A percentile compares a stretch with the other conserved stretches of the same genome.
These are phyloP conservation scores for Akebia trifoliata DNA, from an alignment of 164 flowering plant genomes.

Conservation along the genomic window DNA sequence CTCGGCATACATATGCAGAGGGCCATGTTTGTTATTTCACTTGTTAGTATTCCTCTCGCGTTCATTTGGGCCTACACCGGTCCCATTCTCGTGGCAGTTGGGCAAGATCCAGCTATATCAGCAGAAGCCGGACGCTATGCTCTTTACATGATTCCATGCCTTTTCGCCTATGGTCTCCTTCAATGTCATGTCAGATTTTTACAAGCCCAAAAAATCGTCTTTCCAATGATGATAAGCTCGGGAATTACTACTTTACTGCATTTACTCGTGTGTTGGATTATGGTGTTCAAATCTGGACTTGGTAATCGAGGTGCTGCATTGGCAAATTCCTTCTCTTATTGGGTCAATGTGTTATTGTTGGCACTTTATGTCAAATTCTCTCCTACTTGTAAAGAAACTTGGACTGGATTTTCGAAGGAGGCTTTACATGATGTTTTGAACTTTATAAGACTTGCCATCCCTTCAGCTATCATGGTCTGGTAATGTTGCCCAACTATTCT, in stretches of 20 bases:
- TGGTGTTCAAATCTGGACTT: constrained; percentile 27
- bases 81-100: constrained; percentile 17
- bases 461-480: constrained; percentile 34
- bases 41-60: constrained; percentile 29
- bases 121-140: constrained; percentile 30
- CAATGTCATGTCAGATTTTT: constrained; percentile 31
- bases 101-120: constrained; percentile 32
- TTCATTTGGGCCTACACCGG: constrained; percentile 27
- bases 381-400: constrained; percentile 19
- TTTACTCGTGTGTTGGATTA: constrained; percentile 29
- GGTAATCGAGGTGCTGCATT: constrained; percentile 36
- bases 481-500: constrained; percentile 3
- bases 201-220: constrained; percentile 32
- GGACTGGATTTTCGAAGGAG: constrained; percentile 30
- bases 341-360: constrained; percentile 23
- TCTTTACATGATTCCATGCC: constrained; percentile 30
- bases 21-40: constrained; percentile 25
- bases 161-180: constrained; percentile 30
- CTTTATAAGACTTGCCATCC: constrained; percentile 26
- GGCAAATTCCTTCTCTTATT: constrained; percentile 29
- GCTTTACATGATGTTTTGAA: constrained; percentile 18
- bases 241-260: constrained; percentile 27
- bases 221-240: constrained; percentile 37
- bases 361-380: constrained; percentile 23
- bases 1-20: constrained; percentile 33